A percentile compares a stretch with the other conserved stretches of the same genome.
These are phyloP conservation scores for Coemansia sp. DNA, from an alignment of 192 early-diverging fungal genomes.

Conservation along the genomic window DNA sequence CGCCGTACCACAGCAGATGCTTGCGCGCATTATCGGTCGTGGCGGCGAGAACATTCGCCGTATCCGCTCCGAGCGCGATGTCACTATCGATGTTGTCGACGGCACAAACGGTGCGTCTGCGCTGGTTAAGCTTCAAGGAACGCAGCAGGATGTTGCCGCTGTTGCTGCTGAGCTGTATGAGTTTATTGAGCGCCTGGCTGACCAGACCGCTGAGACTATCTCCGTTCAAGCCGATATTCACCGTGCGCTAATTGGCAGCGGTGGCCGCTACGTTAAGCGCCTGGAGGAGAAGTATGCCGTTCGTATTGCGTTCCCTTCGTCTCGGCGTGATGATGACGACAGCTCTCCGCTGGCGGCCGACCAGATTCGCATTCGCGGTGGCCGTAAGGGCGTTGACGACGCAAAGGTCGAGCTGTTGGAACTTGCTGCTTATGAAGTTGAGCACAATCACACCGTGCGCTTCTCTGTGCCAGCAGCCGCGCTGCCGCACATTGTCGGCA, in stretches of 20 bases:
- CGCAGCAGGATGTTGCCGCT: slow-evolving; percentile 68
- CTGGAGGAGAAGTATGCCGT: slow-evolving; percentile 77
- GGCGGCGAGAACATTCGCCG: slow-evolving; percentile 79
- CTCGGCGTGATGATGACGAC: slow-evolving; percentile 55
- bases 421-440: slow-evolving; percentile 78
- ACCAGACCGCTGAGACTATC: slow-evolving; percentile 59
- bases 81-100: slow-evolving; percentile 62
- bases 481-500: slow-evolving; percentile 78
- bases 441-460: slow-evolving; percentile 63
- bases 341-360: slow-evolving; percentile 48
- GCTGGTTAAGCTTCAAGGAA: slow-evolving; percentile 74
- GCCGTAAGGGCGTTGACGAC: slow-evolving; percentile 72
- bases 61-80: slow-evolving; percentile 70
- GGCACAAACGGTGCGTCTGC: slow-evolving; percentile 18
- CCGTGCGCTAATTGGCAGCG: slow-evolving; percentile 66
- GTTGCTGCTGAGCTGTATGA: slow-evolving; percentile 68
- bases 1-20: slow-evolving; percentile 64
- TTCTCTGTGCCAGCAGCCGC: slow-evolving; percentile 63
- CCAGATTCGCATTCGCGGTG: slow-evolving; percentile 79
- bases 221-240: slow-evolving; percentile 63
- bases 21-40: slow-evolving; percentile 85
- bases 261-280: slow-evolving; percentile 67
- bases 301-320: slow-evolving; percentile 67
- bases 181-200: slow-evolving; percentile 64
- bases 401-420: slow-evolving; percentile 82